Evolutionary conservation across 1,284 basidiomycete species (phyloP), one percentile per base, ranked within the genome.

Genomic region (Ganoderma lucidum): DNA sequence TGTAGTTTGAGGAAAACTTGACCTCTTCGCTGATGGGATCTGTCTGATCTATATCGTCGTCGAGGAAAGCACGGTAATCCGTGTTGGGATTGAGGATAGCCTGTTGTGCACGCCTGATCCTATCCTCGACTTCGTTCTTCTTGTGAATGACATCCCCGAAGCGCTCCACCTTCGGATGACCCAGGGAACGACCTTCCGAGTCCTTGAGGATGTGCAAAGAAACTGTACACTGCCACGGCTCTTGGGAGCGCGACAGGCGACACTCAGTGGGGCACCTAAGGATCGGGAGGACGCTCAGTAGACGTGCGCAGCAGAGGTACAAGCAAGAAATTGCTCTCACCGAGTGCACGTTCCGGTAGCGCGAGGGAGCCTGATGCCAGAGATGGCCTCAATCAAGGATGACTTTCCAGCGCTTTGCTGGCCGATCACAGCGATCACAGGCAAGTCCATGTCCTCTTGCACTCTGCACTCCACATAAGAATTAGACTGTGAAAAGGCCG

Each of bases 231-330:
- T 81, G 80, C 93, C 93, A 94, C 0, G 80, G 76, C 0, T 75
- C 74, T 3, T 79, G 70, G 0, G 86, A 85, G 15, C 80, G 77
- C 0, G 86, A 82, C 0, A 93, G 82, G 12, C 87, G 85, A 71
- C 90, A 91, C 72, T 93, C 92, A 0, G 89, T 92, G 0, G 92
- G 91, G 69, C 90, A 93, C n/a, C 92, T 93, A 44, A 65, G 17
- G 63, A 9, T 28, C 19, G 58, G 32, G 55, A 63, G 39, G 41
- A 67, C 6, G 67, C 56, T 39, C 19, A 23, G 3, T 3, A 35
- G 41, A 35, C n/a, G 28, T 14, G 17, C 42, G 23, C 30, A 17
- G 14, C 28, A 53, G 28, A 53, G 51, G 30, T 15, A 55, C 48
- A 51, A 23, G 19, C 48, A 12, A 3, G 23, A 6, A 51, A 19